Conservation (phyloP, 495 filamentous ascomycete species). For the Aspergillus cavernicola region DNA sequence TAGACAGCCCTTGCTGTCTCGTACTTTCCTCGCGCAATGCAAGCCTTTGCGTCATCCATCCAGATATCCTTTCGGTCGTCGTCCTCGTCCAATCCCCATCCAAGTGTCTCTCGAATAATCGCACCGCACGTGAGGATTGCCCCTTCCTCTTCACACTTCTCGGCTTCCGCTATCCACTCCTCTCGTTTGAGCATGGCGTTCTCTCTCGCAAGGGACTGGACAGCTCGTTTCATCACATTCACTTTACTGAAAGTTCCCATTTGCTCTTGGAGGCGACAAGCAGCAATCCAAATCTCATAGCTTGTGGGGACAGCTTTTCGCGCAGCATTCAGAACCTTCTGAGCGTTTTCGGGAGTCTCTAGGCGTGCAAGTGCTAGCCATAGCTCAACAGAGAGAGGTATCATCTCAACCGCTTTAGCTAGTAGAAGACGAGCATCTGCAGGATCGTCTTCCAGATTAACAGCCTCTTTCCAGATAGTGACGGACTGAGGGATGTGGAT, state of each 20-base stretch:
- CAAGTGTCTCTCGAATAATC: conserved; percentile 90
- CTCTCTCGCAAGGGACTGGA: conserved; percentile 84
- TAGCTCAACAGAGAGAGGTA: conserved; percentile 86
- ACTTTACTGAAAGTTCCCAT: conserved; percentile 69
- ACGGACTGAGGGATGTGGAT: conserved; percentile 90
- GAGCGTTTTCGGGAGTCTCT: conserved; percentile 84
- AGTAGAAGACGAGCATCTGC: conserved; percentile 82
- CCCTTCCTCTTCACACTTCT: conserved; percentile 91
- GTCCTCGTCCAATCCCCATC: conserved; percentile 92
- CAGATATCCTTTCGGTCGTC: conserved; percentile 93
- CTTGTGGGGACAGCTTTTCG: conserved; percentile 89
- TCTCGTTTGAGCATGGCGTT: conserved; percentile 96
- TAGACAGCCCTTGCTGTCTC: conserved; percentile 92
- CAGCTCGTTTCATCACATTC: conserved; percentile 90
- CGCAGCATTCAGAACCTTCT: conserved; percentile 91
- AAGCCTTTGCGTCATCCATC: conserved; percentile 84
- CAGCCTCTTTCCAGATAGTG: conserved; percentile 93
- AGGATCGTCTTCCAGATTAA: conserved; percentile 88
- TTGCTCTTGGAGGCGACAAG: conserved; percentile 87
- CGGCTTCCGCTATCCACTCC: conserved; percentile 93
- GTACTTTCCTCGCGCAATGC: conserved; percentile 73
- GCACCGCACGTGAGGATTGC: conserved; percentile 79
- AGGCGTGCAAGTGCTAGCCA: conserved; percentile 92
- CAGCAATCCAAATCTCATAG: conserved; percentile 94
- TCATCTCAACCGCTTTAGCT: conserved; percentile 89